Evolutionary conservation across 177 flowering plant genomes (phyloP), one percentile per base, ranked within the genome.

Genomic region (Vitis hybrid): DNA sequence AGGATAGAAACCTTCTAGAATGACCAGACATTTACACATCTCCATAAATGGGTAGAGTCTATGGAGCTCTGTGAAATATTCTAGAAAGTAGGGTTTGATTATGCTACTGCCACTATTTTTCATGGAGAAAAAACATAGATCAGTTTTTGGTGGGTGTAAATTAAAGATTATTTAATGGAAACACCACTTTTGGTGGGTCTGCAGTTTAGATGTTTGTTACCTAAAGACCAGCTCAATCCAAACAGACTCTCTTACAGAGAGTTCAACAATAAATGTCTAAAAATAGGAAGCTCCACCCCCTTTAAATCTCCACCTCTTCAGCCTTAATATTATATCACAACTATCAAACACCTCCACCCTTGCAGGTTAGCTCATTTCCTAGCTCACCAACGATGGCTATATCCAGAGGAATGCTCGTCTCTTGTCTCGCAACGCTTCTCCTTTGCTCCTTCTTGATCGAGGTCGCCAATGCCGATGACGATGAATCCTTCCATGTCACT

Each of bases 221-320:
- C 76, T 69, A 35, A 58, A 63, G 76, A 69, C 69, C 35, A 68
- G 76, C 69, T 74, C 76, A 68, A 69, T 50, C 62, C 52, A 61
- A 72, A 32, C 52, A 14, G 56, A 32, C 16, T 24, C 60, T 27
- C 4, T 27, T 5, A 13, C 35, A 27, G 10, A 27, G 30, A 27
- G 30, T 27, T 27, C 30, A 24, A 56, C 48, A 30, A 27, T 35
- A 35, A 51, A 35, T 21, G 4, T 56, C 52, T 52, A 50, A 64
- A 3, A 18, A 57, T 62, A 65, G 62, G 19, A 58, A 57, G 48
- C 15, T 2, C 6, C 71, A 46, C 10, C 52, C 65, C 56, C 58
- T 69, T 64, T 71, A 63, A 62, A 68, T 46, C 56, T 16, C 54
- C 61, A 54, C 35, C 32, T 3, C 51, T 35, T 52, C 8, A 5